These are phyloP conservation scores for Ascochyta pisi DNA, from an alignment of 2,329 filamentous ascomycete genomes.

Conservation along the genomic window DNA sequence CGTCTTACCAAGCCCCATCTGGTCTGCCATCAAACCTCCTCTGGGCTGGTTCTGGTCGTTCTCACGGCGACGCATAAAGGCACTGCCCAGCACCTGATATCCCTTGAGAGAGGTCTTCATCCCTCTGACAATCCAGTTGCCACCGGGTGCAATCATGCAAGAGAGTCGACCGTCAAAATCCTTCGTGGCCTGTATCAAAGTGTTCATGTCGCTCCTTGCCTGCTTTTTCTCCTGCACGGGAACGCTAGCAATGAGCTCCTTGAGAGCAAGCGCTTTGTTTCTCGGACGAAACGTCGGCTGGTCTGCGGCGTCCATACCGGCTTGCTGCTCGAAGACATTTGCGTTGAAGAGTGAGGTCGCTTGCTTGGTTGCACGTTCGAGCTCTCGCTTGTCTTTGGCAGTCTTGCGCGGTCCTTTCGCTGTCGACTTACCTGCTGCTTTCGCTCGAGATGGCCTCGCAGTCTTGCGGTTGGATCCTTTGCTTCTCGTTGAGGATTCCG, in stretches of 20 bases:
- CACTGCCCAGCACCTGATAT: slow-evolving; percentile 60
- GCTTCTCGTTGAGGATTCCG: slow-evolving; percentile 7
- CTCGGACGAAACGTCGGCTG: slow-evolving; percentile 34
- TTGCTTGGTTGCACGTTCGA: slow-evolving; percentile 26
- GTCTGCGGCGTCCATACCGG: slow-evolving; percentile 26
- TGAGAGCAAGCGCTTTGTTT: slow-evolving; percentile 46
- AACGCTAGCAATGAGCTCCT: slow-evolving; percentile 50
- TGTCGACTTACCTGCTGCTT: slow-evolving; percentile 7
- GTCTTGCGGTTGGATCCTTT: slow-evolving; percentile 6
- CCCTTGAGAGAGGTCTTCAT: slow-evolving; percentile 56
- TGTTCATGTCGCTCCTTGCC: slow-evolving; percentile 45
- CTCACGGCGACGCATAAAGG: slow-evolving; percentile 64
- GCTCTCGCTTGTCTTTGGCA: slow-evolving; percentile 27
- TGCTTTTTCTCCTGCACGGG: slow-evolving; percentile 45
- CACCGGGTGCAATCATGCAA: slow-evolving; percentile 40
- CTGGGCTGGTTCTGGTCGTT: slow-evolving; percentile 42
- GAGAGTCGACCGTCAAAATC: slow-evolving; percentile 51
- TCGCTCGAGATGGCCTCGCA: slow-evolving; percentile 5
- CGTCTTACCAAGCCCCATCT: slow-evolving; percentile 54
- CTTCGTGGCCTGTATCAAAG: slow-evolving; percentile 49
- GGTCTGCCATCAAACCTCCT: slow-evolving; percentile 53
- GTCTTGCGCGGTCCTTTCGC: slow-evolving; percentile 17
- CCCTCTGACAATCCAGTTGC: slow-evolving; percentile 55
- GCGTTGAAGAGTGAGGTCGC: slow-evolving; percentile 35
- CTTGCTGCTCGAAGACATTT: slow-evolving; percentile 45